These are phyloP conservation scores for Sporothrix pseudoabietina DNA, from an alignment of 2,329 filamentous ascomycete species.

Conservation along the genomic window DNA sequence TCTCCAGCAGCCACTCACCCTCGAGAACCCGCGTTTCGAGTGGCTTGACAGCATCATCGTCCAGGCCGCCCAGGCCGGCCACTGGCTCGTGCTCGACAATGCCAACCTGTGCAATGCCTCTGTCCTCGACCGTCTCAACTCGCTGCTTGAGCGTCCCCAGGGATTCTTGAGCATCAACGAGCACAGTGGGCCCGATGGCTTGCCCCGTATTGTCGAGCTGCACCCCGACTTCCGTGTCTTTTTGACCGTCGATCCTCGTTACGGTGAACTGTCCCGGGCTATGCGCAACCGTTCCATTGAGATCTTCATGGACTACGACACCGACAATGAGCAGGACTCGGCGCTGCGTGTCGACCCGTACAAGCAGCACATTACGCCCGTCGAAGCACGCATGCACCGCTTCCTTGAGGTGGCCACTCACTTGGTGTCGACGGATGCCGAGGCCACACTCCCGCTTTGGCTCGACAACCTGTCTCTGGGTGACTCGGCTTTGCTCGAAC, in stretches of 20 bases:
- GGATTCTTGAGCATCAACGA: constrained; percentile 91
- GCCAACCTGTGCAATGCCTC: constrained; percentile 96
- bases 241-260: constrained; percentile 85
- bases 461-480: constrained; percentile 53
- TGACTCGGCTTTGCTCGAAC: constrained; percentile 48
- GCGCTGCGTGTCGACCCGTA: constrained; percentile 40
- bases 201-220: constrained; percentile 75
- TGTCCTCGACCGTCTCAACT: constrained; percentile 91
- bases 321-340: constrained; percentile 37
- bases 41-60: constrained; percentile 95
- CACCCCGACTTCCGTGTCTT: constrained; percentile 91
- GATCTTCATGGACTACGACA: constrained; percentile 66
- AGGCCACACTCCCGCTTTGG: constrained; percentile 44
- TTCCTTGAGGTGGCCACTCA: constrained; percentile 47
- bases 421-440: constrained; percentile 35
- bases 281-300: constrained; percentile 97
- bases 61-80: constrained; percentile 78
- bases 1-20: constrained; percentile 55
- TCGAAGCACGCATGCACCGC: constrained; percentile 55
- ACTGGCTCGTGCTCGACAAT: constrained; percentile 95
- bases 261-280: constrained; percentile 90
- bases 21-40: constrained; percentile 81
- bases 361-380: constrained; percentile 47
- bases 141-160: constrained; percentile 79
- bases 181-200: constrained; percentile 79